These are phyloP conservation scores for Neurospora sp. DNA, from an alignment of 495 filamentous ascomycete genomes.

Conservation along the genomic window DNA sequence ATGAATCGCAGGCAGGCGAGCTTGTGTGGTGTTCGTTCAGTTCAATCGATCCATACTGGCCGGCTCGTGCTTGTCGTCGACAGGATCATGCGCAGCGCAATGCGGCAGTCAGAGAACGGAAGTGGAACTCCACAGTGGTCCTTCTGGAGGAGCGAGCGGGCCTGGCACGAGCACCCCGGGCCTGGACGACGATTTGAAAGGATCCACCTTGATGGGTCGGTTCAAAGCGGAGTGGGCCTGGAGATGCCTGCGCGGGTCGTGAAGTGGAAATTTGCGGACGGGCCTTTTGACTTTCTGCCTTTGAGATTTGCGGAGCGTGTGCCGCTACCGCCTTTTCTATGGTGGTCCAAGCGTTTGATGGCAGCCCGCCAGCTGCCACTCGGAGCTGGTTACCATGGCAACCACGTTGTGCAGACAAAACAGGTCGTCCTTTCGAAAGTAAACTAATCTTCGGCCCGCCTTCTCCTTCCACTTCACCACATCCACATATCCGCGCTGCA, in stretches of 20 bases:
- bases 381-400: not conserved
- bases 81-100: not conserved
- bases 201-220: not conserved
- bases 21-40: not conserved
- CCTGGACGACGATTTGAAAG: not conserved
- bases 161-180: not conserved
- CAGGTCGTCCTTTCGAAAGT: not conserved
- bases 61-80: not conserved
- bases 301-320: not conserved
- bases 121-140: not conserved
- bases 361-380: not conserved
- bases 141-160: not conserved
- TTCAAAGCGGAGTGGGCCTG: not conserved
- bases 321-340: not conserved
- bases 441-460: not conserved
- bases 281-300: not conserved
- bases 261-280: not conserved
- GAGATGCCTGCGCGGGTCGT: not conserved
- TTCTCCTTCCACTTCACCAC: slow-evolving; percentile 7
- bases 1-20: not conserved
- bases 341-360: not conserved
- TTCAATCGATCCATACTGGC: not conserved
- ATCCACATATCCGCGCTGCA: not conserved
- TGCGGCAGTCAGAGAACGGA: not conserved
- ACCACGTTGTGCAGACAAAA: not conserved